Evolutionary conservation across 805 yeast genomes (phyloP).

Genomic region (Saccharomycopsis capsularis): DNA sequence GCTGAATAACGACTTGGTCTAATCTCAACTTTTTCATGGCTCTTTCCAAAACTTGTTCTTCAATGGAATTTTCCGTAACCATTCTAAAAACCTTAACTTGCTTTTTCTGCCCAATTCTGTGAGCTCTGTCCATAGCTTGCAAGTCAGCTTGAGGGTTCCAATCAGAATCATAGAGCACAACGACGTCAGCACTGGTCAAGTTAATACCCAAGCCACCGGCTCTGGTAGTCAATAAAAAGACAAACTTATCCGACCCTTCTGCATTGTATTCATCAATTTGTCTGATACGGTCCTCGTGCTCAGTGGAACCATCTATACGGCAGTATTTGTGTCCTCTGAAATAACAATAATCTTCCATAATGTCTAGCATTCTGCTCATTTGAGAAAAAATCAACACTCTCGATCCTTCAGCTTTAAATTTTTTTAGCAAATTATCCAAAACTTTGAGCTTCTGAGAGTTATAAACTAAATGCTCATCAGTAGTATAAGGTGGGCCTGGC

Average conservation of each 20-base stretch:
- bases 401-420: constrained; percentile 60
- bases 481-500: constrained; percentile 83
- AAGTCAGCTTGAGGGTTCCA: constrained; percentile 90
- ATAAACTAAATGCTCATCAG: constrained; percentile 73
- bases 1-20: constrained; percentile 79
- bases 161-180: constrained; percentile 69
- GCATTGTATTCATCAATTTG: constrained; percentile 75
- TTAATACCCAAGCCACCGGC: constrained; percentile 90
- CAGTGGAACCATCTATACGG: constrained; percentile 80
- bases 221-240: constrained; percentile 73
- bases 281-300: constrained; percentile 64
- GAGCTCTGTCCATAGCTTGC: constrained; percentile 88
- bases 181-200: constrained; percentile 74
- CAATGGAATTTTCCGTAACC: constrained; percentile 76
- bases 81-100: constrained; percentile 76
- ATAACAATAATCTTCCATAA: constrained; percentile 69
- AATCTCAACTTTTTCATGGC: constrained; percentile 74
- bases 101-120: constrained; percentile 79
- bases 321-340: constrained; percentile 67
- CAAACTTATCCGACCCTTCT: constrained; percentile 65
- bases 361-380: constrained; percentile 77
- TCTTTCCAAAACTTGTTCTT: constrained; percentile 73
- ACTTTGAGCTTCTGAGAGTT: constrained; percentile 69
- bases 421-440: constrained; percentile 57
- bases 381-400: constrained; percentile 75